These are phyloP conservation scores for Exophiala bonariae DNA, from an alignment of 2,329 filamentous ascomycete species.

Conservation along the genomic window DNA sequence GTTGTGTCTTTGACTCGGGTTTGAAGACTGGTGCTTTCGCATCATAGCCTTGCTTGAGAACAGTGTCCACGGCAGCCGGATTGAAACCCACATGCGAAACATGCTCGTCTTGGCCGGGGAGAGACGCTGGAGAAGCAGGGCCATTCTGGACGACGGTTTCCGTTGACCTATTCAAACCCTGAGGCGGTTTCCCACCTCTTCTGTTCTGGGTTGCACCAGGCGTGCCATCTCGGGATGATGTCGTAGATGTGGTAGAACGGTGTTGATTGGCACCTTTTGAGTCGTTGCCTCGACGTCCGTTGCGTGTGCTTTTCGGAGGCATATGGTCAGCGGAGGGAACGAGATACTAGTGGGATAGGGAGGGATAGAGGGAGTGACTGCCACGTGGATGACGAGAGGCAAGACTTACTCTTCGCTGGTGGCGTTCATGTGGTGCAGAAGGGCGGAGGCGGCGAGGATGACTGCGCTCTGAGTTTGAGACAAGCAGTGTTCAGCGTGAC, in stretches of 20 bases:
- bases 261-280: constrained; percentile 17
- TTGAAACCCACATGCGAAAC: constrained; percentile 46
- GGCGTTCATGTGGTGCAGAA: constrained; percentile 17
- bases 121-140: constrained; percentile 7
- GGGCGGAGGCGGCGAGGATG: constrained; percentile 7
- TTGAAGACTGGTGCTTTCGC: constrained; percentile 40
- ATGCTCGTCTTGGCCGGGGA: constrained; percentile 36
- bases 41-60: constrained; percentile 43
- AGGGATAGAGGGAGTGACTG: neutral
- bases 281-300: constrained; percentile 23
- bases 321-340: constrained; percentile 11
- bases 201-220: constrained; percentile 12
- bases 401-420: constrained; percentile 28
- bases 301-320: constrained; percentile 14
- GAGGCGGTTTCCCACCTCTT: constrained; percentile 20
- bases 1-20: constrained; percentile 14
- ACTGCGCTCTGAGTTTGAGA: constrained; percentile 9
- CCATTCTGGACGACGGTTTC: constrained; percentile 17
- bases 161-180: constrained; percentile 12
- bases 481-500: constrained; percentile 2
- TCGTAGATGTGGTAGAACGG: constrained; percentile 16
- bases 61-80: constrained; percentile 40
- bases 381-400: constrained; percentile 29
- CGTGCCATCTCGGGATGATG: constrained; percentile 21
- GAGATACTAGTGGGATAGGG: neutral